phyloP scores from a whole-genome alignment of 257 asterid species.

The Przewalskia tangutica region DNA sequence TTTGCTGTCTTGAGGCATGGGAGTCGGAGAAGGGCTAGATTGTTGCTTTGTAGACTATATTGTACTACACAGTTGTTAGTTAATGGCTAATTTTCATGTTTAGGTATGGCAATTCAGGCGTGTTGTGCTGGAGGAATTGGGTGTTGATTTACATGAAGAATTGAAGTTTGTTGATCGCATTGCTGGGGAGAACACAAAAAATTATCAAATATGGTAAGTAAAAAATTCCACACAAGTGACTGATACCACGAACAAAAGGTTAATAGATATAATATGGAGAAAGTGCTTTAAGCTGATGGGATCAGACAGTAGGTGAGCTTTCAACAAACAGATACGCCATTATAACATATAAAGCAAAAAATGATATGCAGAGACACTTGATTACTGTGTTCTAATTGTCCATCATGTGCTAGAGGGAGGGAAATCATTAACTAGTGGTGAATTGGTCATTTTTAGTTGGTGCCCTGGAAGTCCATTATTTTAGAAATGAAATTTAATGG shows the following conservation, averaged over 20 bases:
- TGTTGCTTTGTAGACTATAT: background rate
- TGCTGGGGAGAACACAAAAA: constrained; percentile 57
- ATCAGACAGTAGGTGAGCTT: background rate
- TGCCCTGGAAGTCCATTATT: background rate
- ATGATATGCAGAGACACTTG: background rate
- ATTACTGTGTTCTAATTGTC: background rate
- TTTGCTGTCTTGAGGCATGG: background rate
- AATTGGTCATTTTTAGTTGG: background rate
- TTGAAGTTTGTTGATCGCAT: constrained; percentile 51
- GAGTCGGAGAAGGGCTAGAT: background rate
- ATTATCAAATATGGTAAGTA: constrained; percentile 82
- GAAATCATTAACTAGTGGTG: too few species aligned
- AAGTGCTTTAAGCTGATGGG: background rate
- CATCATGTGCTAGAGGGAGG: background rate
- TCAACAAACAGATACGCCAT: background rate
- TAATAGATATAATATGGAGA: background rate
- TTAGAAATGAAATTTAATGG: background rate
- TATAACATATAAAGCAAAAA: background rate
- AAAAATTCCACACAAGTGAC: background rate
- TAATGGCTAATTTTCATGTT: background rate
- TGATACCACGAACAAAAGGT: background rate
- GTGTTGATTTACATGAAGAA: constrained; percentile 52
- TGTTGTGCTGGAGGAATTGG: constrained; percentile 60
- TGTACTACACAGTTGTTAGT: background rate
- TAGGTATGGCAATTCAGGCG: constrained; percentile 99